Conservation (phyloP, 169 alveolate genomes). For the Plasmodium vivax region DNA sequence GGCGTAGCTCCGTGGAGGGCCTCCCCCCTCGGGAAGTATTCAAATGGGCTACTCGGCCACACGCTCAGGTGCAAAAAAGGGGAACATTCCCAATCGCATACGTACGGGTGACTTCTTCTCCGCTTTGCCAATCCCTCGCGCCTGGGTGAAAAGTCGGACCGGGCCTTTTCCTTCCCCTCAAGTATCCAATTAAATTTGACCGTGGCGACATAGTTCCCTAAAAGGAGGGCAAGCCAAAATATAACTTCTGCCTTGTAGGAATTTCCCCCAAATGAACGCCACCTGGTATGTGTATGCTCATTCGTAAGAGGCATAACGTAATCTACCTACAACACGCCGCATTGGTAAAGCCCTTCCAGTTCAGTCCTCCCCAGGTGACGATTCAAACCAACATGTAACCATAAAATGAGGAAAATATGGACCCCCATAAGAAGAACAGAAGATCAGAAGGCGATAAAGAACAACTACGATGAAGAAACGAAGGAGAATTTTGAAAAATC, state of each 20-base stretch:
- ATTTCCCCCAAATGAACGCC: background rate
- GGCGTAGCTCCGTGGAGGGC: background rate
- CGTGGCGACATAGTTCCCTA: background rate
- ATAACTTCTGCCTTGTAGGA: background rate
- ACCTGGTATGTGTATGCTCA: background rate
- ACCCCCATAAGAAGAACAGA: conserved; percentile 77
- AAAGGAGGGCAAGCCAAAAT: background rate
- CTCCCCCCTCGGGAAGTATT: background rate
- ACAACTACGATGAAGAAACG: conserved; percentile 65
- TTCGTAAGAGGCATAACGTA: background rate
- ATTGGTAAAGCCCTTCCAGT: background rate
- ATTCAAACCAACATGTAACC: background rate
- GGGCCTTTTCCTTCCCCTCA: background rate
- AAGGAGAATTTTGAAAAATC: conserved; percentile 73
- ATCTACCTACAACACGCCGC: background rate
- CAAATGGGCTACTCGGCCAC: background rate
- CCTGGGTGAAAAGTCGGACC: background rate
- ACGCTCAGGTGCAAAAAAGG: background rate
- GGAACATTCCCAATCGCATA: background rate
- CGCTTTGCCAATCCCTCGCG: background rate
- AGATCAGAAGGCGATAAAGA: conserved; percentile 65
- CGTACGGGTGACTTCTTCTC: background rate
- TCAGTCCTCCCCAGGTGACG: background rate
- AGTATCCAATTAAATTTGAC: background rate
- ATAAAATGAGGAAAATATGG: conserved; percentile 75